Evolutionary conservation across 768 basidiomycete species (phyloP).

Genomic region (Mycena metata): DNA sequence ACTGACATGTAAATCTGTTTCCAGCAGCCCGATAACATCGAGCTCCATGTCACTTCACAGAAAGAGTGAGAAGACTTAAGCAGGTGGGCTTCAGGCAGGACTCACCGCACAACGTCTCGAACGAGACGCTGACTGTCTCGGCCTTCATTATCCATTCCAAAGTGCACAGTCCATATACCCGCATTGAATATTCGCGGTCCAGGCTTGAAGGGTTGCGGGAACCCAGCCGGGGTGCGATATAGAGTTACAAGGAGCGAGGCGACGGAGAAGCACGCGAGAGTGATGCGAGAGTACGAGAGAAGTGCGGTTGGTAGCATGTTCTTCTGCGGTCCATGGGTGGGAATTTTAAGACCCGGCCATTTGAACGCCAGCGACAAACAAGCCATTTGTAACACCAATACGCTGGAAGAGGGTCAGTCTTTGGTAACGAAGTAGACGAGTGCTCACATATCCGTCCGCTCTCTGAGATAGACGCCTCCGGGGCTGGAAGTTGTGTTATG

Average conservation of each 20-base stretch:
- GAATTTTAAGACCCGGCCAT: conserved; percentile 47
- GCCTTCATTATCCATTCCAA: conserved; percentile 83
- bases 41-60: conserved; percentile 79
- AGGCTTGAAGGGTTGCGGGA: conserved; percentile 71
- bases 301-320: conserved; percentile 24
- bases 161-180: conserved; percentile 94
- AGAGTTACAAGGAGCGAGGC: conserved; percentile 67
- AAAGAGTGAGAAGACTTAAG: conserved; percentile 2
- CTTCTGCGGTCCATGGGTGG: conserved; percentile 32
- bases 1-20: conserved; percentile 88
- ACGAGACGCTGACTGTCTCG: conserved; percentile 80
- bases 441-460: conserved; percentile 80
- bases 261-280: conserved; percentile 57
- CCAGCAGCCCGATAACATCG: conserved; percentile 87
- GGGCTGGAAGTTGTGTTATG: conserved; percentile 50
- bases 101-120: conserved; percentile 62
- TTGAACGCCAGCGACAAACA: conserved; percentile 64
- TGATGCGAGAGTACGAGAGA: conserved; percentile 47
- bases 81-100: background rate
- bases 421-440: conserved; percentile 3
- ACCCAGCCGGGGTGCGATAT: conserved; percentile 63
- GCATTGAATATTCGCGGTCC: conserved; percentile 79
- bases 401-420: conserved; percentile 51
- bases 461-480: conserved; percentile 79
- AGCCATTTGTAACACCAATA: conserved; percentile 66